Evolutionary conservation across 2,329 filamentous ascomycete species (phyloP), one percentile per base, ranked within the genome.

Genomic region (Neocatenulostroma microsporum): DNA sequence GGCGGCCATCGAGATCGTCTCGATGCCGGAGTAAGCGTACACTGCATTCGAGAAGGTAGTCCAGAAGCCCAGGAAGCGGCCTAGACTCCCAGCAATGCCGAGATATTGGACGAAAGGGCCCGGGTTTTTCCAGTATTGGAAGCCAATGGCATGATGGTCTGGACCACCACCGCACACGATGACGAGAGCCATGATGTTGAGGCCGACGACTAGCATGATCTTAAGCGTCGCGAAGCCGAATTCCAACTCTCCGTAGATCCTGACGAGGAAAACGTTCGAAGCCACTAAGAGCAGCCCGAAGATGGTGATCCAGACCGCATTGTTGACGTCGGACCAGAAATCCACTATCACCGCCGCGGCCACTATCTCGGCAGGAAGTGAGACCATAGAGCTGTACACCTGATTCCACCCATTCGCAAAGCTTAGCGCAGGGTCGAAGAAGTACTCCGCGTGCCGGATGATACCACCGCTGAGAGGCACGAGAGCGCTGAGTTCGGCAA

Each of bases 211-310:
- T 21, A 25, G 13, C 30, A 39, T 18, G 39, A 69, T 62, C 42
- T 69, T 69, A 47, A 68, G 53, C 5, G 54, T 57, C 33, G 62
- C 63, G 5, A 69, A 60, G 58, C 58, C 62, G 49, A 69, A 69
- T 37, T 69, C 65, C 26, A 68, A 57, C 46, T 68, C 65, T 41
- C 64, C 65, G 34, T 68, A 69, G 46, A 66, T 65, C 8, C 49
- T 36, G 14, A 54, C 48, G 1, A 42, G 34, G 21, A 50, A 38
- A 29, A 48, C 39, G 24, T 48, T 48, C 41, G 33, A 41, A 7
- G 40, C 35, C 2, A 50, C 23, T 1, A 48, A 23, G 4, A 43
- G 14, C 7, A 42, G 5, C 4, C 39, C 32, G 35, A 50, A 52
- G 17, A 50, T 31, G 8, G 45, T 42, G 21, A 51, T 49, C 42